phyloP scores from a whole-genome alignment of 208 protist species.

The Acanthamoeba triangularis region DNA sequence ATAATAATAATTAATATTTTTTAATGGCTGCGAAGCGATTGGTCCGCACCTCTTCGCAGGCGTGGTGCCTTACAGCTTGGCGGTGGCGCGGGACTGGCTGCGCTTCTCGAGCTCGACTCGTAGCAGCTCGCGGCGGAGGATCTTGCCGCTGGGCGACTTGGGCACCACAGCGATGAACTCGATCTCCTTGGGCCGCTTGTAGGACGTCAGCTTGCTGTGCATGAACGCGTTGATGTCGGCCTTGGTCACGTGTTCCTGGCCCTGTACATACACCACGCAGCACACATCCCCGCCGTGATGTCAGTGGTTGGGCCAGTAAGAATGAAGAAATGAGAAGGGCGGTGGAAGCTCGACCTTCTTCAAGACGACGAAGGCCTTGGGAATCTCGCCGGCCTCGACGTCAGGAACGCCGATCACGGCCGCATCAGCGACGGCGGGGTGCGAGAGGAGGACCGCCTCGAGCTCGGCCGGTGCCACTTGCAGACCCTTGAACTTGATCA shows the following conservation, averaged over 20 bases:
- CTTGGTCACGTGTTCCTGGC: conserved; percentile 73
- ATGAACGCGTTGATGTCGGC: conserved; percentile 89
- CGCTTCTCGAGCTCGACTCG: conserved; percentile 16
- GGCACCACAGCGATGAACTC: conserved; percentile 90
- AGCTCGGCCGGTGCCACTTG: conserved; percentile 94
- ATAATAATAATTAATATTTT: no score
- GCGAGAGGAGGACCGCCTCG: conserved; percentile 84
- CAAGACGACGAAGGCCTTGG: conserved; percentile 90
- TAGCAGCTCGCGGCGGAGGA: conserved; percentile 89
- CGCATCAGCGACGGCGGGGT: conserved; percentile 87
- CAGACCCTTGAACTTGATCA: conserved; percentile 95
- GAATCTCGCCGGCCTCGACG: conserved; percentile 85
- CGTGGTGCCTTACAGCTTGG: not conserved
- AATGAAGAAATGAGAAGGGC: no score
- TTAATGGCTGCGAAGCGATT: no score
- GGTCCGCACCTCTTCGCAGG: no score
- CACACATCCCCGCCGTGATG: not conserved
- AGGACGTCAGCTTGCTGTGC: conserved; percentile 82
- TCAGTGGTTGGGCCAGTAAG: not conserved
- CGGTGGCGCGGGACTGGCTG: not conserved
- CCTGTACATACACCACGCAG: not conserved
- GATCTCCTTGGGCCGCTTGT: conserved; percentile 92
- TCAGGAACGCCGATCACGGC: conserved; percentile 91
- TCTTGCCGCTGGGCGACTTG: conserved; percentile 92
- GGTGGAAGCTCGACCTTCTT: not conserved